These are phyloP conservation scores for Exophiala oligosperma DNA, from an alignment of 2,329 filamentous ascomycete species.

Conservation along the genomic window DNA sequence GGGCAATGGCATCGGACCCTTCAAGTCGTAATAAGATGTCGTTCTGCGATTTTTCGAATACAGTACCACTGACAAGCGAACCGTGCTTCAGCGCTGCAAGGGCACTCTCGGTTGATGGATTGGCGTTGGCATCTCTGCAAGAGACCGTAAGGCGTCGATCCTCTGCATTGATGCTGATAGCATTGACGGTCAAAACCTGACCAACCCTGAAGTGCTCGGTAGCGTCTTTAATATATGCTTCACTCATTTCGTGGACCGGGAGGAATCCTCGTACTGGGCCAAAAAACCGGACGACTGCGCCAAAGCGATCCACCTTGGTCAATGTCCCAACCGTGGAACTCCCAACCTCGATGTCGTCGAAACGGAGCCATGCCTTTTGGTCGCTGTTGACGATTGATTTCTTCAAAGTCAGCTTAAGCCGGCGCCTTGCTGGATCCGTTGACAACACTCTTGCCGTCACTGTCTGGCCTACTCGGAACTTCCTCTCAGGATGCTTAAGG, in stretches of 20 bases:
- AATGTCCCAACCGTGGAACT: constrained; percentile 84
- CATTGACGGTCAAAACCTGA: constrained; percentile 87
- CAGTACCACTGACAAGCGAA: constrained; percentile 72
- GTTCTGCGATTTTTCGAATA: constrained; percentile 77
- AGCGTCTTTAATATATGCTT: constrained; percentile 89
- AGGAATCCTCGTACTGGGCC: constrained; percentile 80
- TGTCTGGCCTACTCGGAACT: constrained; percentile 82
- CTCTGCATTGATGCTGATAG: constrained; percentile 75
- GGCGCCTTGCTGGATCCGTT: constrained; percentile 70
- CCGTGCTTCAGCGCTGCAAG: constrained; percentile 61
- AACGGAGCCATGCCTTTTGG: constrained; percentile 72
- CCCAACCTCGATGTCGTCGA: constrained; percentile 70
- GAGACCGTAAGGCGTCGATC: constrained; percentile 77
- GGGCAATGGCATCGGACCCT: constrained; percentile 72
- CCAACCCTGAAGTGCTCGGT: constrained; percentile 84
- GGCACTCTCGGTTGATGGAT: constrained; percentile 14
- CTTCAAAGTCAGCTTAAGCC: constrained; percentile 86
- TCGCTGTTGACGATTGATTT: constrained; percentile 93
- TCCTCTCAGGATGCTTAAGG: constrained; percentile 91
- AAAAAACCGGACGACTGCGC: constrained; percentile 92
- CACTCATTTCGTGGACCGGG: constrained; percentile 95
- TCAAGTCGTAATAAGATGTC: constrained; percentile 75
- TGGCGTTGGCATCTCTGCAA: constrained; percentile 76
- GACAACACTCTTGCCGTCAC: constrained; percentile 86
- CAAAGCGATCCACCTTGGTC: constrained; percentile 72